Percentiles rank a stretch among this genome's conserved stretches.
phyloP scores from a whole-genome alignment of 129 eudicot genomes.

The Glebionis coronaria region DNA sequence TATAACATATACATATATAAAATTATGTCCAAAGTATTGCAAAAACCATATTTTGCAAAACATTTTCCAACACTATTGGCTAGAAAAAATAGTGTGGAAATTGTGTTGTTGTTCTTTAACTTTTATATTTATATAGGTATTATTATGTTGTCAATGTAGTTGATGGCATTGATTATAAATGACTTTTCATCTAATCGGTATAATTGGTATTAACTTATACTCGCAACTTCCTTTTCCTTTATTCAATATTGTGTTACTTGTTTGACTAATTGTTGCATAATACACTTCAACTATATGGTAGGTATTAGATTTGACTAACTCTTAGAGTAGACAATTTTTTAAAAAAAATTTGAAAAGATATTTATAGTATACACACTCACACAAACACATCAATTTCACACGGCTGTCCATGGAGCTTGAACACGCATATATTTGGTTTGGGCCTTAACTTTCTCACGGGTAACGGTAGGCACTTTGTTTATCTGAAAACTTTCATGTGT shows the following conservation, averaged over 20 bases:
- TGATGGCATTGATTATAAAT: neutral
- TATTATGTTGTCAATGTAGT: neutral
- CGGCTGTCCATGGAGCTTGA: too few relatives aligned
- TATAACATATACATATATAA: too few relatives aligned
- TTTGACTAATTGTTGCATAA: neutral
- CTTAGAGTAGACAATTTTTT: neutral
- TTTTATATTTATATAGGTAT: conserved; percentile 11
- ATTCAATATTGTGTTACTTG: neutral
- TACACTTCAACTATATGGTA: neutral
- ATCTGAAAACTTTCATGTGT: neutral
- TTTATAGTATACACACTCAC: too few relatives aligned
- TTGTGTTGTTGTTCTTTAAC: neutral
- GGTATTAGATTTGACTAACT: conserved; percentile 13
- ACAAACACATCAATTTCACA: too few relatives aligned
- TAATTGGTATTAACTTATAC: neutral
- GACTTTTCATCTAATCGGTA: neutral
- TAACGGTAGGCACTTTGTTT: neutral
- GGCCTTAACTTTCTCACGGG: too few relatives aligned
- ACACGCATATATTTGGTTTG: too few relatives aligned
- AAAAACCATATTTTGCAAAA: too few relatives aligned
- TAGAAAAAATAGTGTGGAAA: neutral
- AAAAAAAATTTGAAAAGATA: too few relatives aligned
- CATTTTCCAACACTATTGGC: too few relatives aligned
- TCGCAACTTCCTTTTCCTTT: neutral
- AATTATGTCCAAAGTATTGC: too few relatives aligned